Evolutionary conservation across 176 grass and related monocot species (phyloP).

Genomic region (Lolium perenne): DNA sequence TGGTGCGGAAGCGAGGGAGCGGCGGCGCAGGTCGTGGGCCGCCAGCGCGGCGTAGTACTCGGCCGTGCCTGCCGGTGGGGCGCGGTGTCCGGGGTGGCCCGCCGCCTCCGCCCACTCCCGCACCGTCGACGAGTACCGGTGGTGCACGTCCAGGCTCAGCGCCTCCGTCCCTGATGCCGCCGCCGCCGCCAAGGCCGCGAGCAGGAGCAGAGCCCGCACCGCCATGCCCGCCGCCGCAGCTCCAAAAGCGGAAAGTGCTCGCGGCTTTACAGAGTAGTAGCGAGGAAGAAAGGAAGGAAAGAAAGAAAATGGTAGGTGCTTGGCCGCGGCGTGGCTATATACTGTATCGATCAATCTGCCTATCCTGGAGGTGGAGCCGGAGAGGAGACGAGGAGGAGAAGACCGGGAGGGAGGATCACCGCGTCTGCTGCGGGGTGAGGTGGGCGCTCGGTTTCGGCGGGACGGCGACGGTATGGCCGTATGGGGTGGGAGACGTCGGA

Average conservation of each 20-base stretch:
- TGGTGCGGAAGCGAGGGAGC: slow-evolving; percentile 43
- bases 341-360: background rate
- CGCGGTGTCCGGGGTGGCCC: slow-evolving; percentile 31
- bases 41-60: slow-evolving; percentile 80
- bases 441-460: background rate
- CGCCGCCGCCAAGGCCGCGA: background rate
- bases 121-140: slow-evolving; percentile 77
- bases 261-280: slow-evolving; percentile 7
- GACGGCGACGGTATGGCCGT: background rate
- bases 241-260: background rate
- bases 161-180: background rate
- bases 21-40: slow-evolving; percentile 69
- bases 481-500: slow-evolving; percentile 18
- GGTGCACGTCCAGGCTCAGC: slow-evolving; percentile 81
- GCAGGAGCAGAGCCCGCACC: slow-evolving; percentile 35
- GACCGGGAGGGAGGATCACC: background rate
- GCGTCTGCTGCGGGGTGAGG: background rate
- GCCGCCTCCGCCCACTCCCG: slow-evolving; percentile 61
- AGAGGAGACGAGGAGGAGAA: background rate
- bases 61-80: slow-evolving; percentile 54
- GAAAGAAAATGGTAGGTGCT: background rate
- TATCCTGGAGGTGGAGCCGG: slow-evolving; percentile 11
- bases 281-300: background rate
- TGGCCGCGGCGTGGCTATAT: slow-evolving; percentile 35
- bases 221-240: slow-evolving; percentile 15